These are phyloP conservation scores for Lactarius evosmus DNA, from an alignment of 768 basidiomycete species.

Conservation along the genomic window DNA sequence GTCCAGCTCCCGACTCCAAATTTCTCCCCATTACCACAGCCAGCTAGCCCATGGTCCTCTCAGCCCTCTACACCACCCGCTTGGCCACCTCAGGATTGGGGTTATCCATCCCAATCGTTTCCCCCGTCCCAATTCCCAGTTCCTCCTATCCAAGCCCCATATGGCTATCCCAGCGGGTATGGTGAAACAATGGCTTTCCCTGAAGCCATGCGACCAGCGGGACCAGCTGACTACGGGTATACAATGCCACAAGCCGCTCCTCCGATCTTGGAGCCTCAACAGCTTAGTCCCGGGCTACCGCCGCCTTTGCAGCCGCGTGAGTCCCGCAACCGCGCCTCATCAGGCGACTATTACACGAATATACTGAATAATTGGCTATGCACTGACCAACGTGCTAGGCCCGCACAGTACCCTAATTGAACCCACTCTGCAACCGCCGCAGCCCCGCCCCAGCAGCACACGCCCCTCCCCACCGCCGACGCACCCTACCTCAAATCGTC, in stretches of 20 bases:
- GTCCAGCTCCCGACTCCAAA: slow-evolving; percentile 5
- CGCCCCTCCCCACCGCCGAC: background rate
- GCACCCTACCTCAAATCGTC: background rate
- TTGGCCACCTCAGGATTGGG: slow-evolving; percentile 12
- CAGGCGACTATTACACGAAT: background rate
- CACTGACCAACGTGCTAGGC: background rate
- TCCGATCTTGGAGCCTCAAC: slow-evolving; percentile 10
- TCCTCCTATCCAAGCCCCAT: background rate
- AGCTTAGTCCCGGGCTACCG: slow-evolving; percentile 5
- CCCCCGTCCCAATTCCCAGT: slow-evolving; percentile 2
- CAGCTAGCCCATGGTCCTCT: slow-evolving; percentile 3
- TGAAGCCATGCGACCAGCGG: background rate
- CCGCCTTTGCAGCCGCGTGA: slow-evolving; percentile 16
- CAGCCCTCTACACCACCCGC: background rate
- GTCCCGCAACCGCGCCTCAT: background rate
- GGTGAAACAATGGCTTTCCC: background rate
- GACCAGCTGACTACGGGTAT: background rate
- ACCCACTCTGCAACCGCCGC: background rate
- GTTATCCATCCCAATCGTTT: background rate
- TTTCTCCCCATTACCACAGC: background rate
- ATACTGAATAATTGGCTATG: slow-evolving; percentile 7
- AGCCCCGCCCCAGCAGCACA: background rate
- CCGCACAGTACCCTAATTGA: background rate
- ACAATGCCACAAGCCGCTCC: slow-evolving; percentile 4
- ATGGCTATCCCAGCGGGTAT: slow-evolving; percentile 9